These are phyloP conservation scores for Wickerhamiella nectarea DNA, from an alignment of 805 yeast genomes.

Conservation along the genomic window DNA sequence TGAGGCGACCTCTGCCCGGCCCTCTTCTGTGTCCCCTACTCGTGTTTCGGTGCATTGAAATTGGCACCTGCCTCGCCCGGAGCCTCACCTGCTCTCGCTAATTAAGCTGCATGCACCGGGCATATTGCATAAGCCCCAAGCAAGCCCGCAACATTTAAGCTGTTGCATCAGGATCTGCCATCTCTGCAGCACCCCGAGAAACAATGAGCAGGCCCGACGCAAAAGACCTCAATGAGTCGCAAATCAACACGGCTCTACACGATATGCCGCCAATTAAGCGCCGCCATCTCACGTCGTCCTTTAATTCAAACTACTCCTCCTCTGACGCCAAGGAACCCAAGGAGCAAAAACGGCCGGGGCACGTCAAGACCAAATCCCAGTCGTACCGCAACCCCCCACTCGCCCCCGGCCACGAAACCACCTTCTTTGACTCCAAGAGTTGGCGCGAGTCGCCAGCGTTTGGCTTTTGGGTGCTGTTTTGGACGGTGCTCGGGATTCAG, in stretches of 20 bases:
- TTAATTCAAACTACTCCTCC: not conserved
- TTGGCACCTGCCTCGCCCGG: too few species aligned
- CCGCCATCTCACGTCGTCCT: conserved; percentile 2
- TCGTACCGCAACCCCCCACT: conserved; percentile 15
- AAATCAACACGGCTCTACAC: not conserved
- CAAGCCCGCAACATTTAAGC: too few species aligned
- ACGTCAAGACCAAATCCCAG: not conserved
- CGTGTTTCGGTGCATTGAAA: too few species aligned
- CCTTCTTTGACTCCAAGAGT: conserved; percentile 22
- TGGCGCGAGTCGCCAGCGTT: conserved; percentile 33
- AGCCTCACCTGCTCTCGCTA: too few species aligned
- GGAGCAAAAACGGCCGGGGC: not conserved
- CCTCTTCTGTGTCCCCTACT: too few species aligned
- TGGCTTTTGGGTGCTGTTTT: conserved; percentile 61
- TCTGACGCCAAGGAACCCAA: not conserved
- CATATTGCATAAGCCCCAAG: too few species aligned
- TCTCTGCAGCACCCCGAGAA: not conserved
- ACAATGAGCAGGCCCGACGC: not conserved
- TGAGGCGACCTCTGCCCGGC: too few species aligned
- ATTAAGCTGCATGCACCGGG: too few species aligned
- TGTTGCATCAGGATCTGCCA: too few species aligned
- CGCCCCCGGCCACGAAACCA: conserved; percentile 16
- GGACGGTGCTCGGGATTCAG: conserved; percentile 36
- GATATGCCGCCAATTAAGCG: not conserved
- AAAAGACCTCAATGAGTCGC: too few species aligned